Conservation (phyloP, 2,329 filamentous ascomycete genomes). For the Amauroascus niger region DNA sequence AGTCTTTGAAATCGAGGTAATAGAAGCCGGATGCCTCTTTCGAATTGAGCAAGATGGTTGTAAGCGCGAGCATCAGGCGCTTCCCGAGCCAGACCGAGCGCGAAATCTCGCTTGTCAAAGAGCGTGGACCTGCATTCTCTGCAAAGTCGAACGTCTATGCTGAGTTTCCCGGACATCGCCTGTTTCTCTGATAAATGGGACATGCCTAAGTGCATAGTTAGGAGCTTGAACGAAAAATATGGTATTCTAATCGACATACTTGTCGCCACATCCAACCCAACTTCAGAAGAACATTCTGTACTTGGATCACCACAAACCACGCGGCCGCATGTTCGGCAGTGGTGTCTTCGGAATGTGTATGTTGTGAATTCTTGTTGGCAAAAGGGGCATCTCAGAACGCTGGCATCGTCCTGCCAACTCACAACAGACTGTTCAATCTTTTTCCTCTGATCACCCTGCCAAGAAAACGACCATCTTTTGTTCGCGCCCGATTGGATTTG, state of each 20-base stretch:
- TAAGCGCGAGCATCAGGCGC: conserved; percentile 71
- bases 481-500: conserved; percentile 44
- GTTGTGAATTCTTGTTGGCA: conserved; percentile 92
- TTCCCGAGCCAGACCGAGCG: conserved; percentile 55
- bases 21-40: conserved; percentile 71
- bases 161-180: conserved; percentile 45
- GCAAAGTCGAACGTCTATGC: conserved; percentile 81
- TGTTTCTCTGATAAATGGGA: conserved; percentile 35
- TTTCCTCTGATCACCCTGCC: conserved; percentile 67
- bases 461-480: conserved; percentile 45
- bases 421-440: conserved; percentile 83
- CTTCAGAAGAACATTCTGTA: conserved; percentile 74
- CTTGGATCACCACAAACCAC: conserved; percentile 83
- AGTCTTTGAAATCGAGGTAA: conserved; percentile 77
- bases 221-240: neutral
- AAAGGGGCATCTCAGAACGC: conserved; percentile 74
- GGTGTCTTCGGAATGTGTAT: conserved; percentile 86
- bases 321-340: conserved; percentile 85
- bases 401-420: conserved; percentile 85
- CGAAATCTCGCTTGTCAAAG: conserved; percentile 68
- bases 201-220: conserved; percentile 21
- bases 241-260: conserved; percentile 43
- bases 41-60: conserved; percentile 74
- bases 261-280: conserved; percentile 66
- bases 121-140: conserved; percentile 69